phyloP scores from a whole-genome alignment of 2,329 filamentous ascomycete genomes.

The Fusarium lateritium region DNA sequence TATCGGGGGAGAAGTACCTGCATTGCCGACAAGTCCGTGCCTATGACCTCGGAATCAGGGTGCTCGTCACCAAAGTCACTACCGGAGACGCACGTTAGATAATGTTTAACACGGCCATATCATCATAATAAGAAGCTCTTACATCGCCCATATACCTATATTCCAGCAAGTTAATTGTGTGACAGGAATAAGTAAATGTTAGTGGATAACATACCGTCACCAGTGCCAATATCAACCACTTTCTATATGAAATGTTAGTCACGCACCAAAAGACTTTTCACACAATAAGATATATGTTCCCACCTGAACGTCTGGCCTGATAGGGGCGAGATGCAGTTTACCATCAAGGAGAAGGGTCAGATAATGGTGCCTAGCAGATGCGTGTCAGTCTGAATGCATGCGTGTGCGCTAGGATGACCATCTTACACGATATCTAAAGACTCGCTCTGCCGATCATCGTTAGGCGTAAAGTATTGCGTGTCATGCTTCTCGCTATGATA shows the following conservation, averaged over 20 bases:
- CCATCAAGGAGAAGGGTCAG: slow-evolving; percentile 29
- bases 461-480: slow-evolving; percentile 34
- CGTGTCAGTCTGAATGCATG: no score
- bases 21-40: slow-evolving; percentile 30
- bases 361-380: slow-evolving; percentile 28
- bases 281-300: background rate
- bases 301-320: slow-evolving; percentile 22
- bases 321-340: slow-evolving; percentile 28
- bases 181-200: background rate
- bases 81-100: background rate
- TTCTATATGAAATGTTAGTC: slow-evolving; percentile 3
- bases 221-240: slow-evolving; percentile 38
- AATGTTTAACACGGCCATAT: no score
- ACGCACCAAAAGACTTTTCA: background rate
- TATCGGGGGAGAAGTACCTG: slow-evolving; percentile 5
- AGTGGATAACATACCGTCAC: slow-evolving; percentile 6
- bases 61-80: slow-evolving; percentile 35
- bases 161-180: background rate
- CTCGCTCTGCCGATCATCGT: slow-evolving; percentile 33
- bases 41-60: slow-evolving; percentile 21
- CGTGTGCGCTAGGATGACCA: no score
- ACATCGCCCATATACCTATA: slow-evolving; percentile 40
- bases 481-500: slow-evolving; percentile 33
- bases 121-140: background rate
- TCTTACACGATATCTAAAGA: slow-evolving; percentile 37